phyloP scores from a whole-genome alignment of 768 basidiomycete species.

The Tylopilus vinaceipallidus region DNA sequence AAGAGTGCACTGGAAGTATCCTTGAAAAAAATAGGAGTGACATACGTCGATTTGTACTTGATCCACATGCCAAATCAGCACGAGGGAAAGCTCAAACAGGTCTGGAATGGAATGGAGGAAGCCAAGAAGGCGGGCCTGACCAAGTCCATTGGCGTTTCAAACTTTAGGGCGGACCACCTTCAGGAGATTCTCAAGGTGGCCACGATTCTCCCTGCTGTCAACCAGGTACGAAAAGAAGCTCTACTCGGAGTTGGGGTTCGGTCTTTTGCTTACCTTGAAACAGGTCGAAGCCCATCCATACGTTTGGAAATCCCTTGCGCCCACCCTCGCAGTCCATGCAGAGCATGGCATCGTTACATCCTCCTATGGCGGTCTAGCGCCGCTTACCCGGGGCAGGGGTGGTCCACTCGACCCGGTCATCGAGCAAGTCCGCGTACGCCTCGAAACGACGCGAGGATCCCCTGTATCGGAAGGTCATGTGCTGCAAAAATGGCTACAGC shows the following conservation, averaged over 20 bases:
- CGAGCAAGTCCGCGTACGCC: constrained; percentile 30
- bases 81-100: constrained; percentile 43
- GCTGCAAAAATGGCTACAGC: constrained; percentile 29
- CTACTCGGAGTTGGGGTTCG: not conserved
- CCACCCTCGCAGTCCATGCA: constrained; percentile 35
- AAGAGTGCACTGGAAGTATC: constrained; percentile 49
- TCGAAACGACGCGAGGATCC: constrained; percentile 24
- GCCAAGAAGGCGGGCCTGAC: constrained; percentile 42
- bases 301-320: constrained; percentile 41
- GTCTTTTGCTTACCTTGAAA: not conserved
- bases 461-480: constrained; percentile 31
- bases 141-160: constrained; percentile 53
- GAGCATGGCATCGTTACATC: constrained; percentile 38
- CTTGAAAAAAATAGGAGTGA: constrained; percentile 49
- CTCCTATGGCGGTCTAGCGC: constrained; percentile 41
- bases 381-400: constrained; percentile 35
- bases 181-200: constrained; percentile 43
- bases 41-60: constrained; percentile 63
- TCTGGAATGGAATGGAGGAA: constrained; percentile 64
- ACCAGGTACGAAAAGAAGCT: constrained; percentile 49
- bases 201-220: constrained; percentile 48
- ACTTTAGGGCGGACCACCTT: constrained; percentile 46
- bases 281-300: constrained; percentile 58
- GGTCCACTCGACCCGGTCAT: constrained; percentile 42
- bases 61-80: constrained; percentile 48